These are phyloP conservation scores for Brasenia schreberi DNA, from an alignment of 164 flowering plant genomes.

Conservation along the genomic window DNA sequence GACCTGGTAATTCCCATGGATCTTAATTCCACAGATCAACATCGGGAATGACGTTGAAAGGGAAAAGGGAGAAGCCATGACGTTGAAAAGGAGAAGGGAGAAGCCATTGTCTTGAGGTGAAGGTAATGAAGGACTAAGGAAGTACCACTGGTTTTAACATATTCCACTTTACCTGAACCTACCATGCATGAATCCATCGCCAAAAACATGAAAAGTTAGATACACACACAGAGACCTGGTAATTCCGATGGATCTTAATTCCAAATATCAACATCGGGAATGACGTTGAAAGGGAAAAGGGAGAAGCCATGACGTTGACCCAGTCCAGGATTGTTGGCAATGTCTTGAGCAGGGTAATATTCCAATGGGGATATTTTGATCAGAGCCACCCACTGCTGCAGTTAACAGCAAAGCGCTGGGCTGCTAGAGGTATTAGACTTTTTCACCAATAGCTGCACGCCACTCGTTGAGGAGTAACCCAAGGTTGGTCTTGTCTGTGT, in stretches of 20 bases:
- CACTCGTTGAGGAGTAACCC: constrained; percentile 27
- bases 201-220: no score
- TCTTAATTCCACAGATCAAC: constrained; percentile 23
- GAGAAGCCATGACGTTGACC: no score
- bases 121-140: constrained; percentile 45
- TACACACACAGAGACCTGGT: constrained; percentile 16
- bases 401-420: no score
- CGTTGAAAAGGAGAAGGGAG: no score
- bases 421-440: no score
- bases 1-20: constrained; percentile 26
- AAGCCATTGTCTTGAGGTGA: no score
- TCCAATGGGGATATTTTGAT: no score
- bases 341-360: no score
- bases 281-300: constrained; percentile 14
- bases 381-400: no score
- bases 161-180: constrained; percentile 11
- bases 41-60: constrained; percentile 16
- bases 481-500: constrained; percentile 22
- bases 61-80: no score
- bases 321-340: no score
- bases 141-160: constrained; percentile 73
- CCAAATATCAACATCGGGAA: constrained; percentile 23
- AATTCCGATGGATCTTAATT: constrained; percentile 25
- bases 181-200: not conserved
- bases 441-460: constrained; percentile 26